Conservation (phyloP, 345 rosid species). For the Aquilaria malaccensis region DNA sequence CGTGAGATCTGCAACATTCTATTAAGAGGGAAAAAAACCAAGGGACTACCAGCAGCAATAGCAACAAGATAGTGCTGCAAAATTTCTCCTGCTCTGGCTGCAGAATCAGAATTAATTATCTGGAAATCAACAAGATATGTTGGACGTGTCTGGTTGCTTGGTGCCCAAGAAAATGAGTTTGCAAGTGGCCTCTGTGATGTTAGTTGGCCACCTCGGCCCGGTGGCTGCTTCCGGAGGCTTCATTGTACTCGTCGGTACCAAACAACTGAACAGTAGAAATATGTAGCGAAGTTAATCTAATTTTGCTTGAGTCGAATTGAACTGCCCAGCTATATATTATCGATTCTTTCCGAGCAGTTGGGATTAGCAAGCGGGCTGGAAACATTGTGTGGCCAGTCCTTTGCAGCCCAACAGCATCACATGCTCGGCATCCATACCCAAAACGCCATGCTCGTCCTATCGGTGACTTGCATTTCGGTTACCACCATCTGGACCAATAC, state of each 20-base stretch:
- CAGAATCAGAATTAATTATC: too few relatives aligned
- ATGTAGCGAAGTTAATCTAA: not conserved
- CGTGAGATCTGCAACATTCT: too few relatives aligned
- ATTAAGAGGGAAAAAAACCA: too few relatives aligned
- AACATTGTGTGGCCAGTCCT: slow-evolving; percentile 61
- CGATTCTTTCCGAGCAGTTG: slow-evolving; percentile 12
- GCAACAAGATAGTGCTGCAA: too few relatives aligned
- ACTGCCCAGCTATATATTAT: not conserved
- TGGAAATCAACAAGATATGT: too few relatives aligned
- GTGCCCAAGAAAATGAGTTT: slow-evolving; percentile 1
- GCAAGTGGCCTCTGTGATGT: slow-evolving; percentile 15
- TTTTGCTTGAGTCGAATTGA: not conserved
- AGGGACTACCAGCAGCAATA: too few relatives aligned
- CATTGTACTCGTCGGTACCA: not conserved
- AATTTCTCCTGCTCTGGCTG: too few relatives aligned
- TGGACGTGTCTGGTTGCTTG: too few relatives aligned
- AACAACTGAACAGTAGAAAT: not conserved
- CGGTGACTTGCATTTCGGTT: slow-evolving; percentile 22
- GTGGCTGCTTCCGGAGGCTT: not conserved
- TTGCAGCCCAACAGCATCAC: slow-evolving; percentile 47
- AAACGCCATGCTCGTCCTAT: slow-evolving; percentile 27
- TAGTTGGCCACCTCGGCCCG: not conserved
- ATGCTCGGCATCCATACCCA: slow-evolving; percentile 36
- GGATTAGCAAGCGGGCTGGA: slow-evolving; percentile 58
- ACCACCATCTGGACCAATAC: slow-evolving; percentile 25